Conservation (phyloP, 2,329 filamentous ascomycete genomes). For the Exophiala spinifera region DNA sequence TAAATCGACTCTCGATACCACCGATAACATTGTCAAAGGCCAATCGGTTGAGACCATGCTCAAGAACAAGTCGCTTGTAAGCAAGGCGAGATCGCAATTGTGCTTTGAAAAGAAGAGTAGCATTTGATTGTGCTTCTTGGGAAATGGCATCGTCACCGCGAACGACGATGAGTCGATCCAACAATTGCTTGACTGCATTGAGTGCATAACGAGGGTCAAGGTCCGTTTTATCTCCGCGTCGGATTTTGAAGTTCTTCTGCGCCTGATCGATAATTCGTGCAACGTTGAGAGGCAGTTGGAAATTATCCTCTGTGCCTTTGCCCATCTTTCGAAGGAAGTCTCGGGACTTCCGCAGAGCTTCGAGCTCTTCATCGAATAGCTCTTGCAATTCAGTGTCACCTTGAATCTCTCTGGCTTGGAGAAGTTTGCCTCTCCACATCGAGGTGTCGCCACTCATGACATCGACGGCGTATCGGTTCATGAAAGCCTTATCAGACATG, state of each 20-base stretch:
- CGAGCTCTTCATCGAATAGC: constrained; percentile 84
- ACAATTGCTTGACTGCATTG: constrained; percentile 68
- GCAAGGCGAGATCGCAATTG: constrained; percentile 84
- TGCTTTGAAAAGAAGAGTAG: constrained; percentile 88
- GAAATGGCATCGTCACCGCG: constrained; percentile 82
- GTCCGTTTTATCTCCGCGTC: constrained; percentile 80
- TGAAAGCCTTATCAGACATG: constrained; percentile 73
- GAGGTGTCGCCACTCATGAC: constrained; percentile 68
- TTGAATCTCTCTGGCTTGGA: constrained; percentile 80
- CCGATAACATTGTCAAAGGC: constrained; percentile 91
- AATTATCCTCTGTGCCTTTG: constrained; percentile 54
- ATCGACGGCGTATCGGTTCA: constrained; percentile 79
- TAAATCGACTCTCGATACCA: constrained; percentile 84
- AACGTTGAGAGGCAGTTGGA: constrained; percentile 91
- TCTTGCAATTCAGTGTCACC: constrained; percentile 86
- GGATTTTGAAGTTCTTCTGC: constrained; percentile 85
- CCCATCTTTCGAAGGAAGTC: constrained; percentile 69
- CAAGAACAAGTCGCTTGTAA: constrained; percentile 86
- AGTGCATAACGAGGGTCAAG: constrained; percentile 85
- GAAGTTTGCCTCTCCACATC: constrained; percentile 68
- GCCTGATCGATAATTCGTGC: constrained; percentile 86
- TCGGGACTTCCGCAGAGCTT: constrained; percentile 71
- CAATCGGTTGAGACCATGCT: constrained; percentile 81
- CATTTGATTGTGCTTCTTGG: constrained; percentile 78
- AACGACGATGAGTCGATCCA: constrained; percentile 78